These are phyloP conservation scores for Cucurbita pepo DNA, from an alignment of 306 rosid genomes.

Conservation along the genomic window DNA sequence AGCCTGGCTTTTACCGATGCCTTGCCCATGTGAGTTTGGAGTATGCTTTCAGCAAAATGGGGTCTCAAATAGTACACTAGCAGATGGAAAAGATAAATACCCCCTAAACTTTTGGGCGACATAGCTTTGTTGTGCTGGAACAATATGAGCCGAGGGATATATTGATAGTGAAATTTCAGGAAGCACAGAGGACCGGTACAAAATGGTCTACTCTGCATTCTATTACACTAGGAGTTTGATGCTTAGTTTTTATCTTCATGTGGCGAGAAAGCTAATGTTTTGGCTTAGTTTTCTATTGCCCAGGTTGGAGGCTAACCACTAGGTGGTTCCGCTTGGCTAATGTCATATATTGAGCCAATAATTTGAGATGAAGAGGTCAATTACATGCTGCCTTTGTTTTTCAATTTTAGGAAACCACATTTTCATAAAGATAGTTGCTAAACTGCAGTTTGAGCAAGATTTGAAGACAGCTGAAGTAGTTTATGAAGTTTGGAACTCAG, in stretches of 20 bases:
- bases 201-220: not conserved
- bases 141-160: not conserved
- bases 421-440: too few relatives aligned
- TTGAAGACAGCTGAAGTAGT: not conserved
- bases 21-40: constrained; percentile 3
- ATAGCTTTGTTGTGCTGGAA: not conserved
- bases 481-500: not conserved
- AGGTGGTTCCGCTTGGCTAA: not conserved
- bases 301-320: not conserved
- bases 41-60: not conserved
- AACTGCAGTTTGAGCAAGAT: not conserved
- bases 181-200: not conserved
- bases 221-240: not conserved
- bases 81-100: not conserved
- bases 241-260: not conserved
- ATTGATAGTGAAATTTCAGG: constrained; percentile 3
- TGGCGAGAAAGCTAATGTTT: not conserved
- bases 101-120: not conserved
- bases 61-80: not conserved
- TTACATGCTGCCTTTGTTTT: not conserved
- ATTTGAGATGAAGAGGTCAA: not conserved
- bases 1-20: not conserved
- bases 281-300: not conserved
- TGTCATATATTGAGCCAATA: not conserved
- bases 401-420: not conserved